Conservation (phyloP, 371 early-diverging fungal genomes). For the Phascolomyces articulosus region DNA sequence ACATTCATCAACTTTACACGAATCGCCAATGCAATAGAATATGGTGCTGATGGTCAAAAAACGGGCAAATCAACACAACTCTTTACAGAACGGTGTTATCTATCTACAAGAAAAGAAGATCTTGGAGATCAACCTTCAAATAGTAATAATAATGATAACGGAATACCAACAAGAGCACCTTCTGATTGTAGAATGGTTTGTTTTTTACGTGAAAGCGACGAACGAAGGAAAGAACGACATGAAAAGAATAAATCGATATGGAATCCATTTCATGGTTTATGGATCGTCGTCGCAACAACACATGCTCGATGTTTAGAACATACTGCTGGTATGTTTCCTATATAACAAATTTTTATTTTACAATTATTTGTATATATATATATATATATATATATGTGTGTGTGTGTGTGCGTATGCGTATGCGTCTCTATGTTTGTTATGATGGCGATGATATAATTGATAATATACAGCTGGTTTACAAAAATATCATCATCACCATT, state of each 20-base stretch:
- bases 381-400: too few relatives aligned
- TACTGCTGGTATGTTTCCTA: conserved; percentile 17
- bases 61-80: conserved; percentile 3
- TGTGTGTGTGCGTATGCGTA: too few relatives aligned
- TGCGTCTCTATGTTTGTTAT: neutral
- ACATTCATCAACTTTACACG: conserved; percentile 14
- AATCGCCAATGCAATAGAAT: conserved; percentile 8
- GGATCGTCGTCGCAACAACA: conserved; percentile 30
- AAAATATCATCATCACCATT: too few relatives aligned
- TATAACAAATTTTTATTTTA: neutral
- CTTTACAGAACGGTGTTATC: conserved; percentile 12
- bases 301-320: conserved; percentile 25
- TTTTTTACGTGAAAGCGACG: conserved; percentile 23
- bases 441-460: too few relatives aligned
- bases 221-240: conserved; percentile 9
- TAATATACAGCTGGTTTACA: too few relatives aligned
- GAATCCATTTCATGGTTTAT: conserved; percentile 25
- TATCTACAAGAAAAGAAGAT: conserved; percentile 8
- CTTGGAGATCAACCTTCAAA: neutral
- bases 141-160: neutral
- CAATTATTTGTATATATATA: too few relatives aligned
- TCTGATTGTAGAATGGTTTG: conserved; percentile 28
- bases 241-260: conserved; percentile 11
- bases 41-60: neutral
- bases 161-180: neutral